phyloP scores from a whole-genome alignment of 1,139 yeast genomes.

The Magnusiomyces magnusii region DNA sequence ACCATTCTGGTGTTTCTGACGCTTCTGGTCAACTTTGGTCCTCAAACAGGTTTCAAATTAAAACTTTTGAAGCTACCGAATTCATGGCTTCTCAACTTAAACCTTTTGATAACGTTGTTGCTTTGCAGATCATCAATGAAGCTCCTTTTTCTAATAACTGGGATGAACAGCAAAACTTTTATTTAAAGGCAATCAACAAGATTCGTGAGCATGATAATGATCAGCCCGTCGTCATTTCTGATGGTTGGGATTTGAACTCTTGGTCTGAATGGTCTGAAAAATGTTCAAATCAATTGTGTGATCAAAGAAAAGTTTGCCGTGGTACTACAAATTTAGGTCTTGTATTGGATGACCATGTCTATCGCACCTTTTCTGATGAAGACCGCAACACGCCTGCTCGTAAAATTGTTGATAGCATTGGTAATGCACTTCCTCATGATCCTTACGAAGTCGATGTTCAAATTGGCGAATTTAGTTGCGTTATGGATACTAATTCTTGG shows the following conservation, averaged over 20 bases:
- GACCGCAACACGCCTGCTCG: conserved; percentile 63
- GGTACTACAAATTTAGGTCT: conserved; percentile 42
- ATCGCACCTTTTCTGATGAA: conserved; percentile 72
- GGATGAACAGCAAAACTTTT: conserved; percentile 43
- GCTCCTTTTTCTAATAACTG: conserved; percentile 52
- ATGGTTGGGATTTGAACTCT: conserved; percentile 87
- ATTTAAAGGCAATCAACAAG: conserved; percentile 55
- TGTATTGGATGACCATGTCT: conserved; percentile 76
- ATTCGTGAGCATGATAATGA: conserved; percentile 49
- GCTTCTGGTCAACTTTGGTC: conserved; percentile 60
- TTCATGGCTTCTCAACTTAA: conserved; percentile 57
- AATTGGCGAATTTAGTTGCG: conserved; percentile 90
- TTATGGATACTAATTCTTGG: conserved; percentile 73
- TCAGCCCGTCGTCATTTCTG: conserved; percentile 75
- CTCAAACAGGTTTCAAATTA: conserved; percentile 38
- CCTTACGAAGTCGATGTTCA: conserved; percentile 61
- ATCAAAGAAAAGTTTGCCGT: conserved; percentile 15
- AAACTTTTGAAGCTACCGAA: conserved; percentile 46
- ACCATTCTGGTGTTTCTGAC: conserved; percentile 69
- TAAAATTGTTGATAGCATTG: conserved; percentile 40
- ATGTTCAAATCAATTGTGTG: conserved; percentile 31
- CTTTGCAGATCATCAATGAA: conserved; percentile 81
- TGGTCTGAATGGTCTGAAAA: conserved; percentile 66
- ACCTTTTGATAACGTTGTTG: conserved; percentile 60
- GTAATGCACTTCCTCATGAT: conserved; percentile 43